These are phyloP conservation scores for Leccinellum albellum DNA, from an alignment of 768 basidiomycete genomes.

Conservation along the genomic window DNA sequence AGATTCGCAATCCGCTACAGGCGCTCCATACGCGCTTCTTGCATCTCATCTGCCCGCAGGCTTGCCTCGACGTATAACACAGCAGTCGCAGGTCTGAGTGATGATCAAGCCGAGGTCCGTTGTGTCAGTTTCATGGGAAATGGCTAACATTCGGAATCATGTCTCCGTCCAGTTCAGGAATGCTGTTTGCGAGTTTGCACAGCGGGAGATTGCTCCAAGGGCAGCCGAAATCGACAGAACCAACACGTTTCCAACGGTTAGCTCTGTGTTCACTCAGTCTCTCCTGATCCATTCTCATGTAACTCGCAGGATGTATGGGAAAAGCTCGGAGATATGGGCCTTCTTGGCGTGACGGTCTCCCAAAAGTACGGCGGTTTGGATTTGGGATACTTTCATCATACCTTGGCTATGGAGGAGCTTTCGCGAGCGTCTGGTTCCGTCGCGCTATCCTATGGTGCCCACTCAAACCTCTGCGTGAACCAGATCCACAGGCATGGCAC, in stretches of 20 bases:
- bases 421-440: conserved; percentile 90
- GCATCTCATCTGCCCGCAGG: conserved; percentile 3
- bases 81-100: conserved; percentile 71
- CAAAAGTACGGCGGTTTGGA: conserved; percentile 79
- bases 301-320: conserved; percentile 72
- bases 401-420: conserved; percentile 91
- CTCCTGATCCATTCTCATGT: conserved; percentile 5
- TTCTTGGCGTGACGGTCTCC: conserved; percentile 82
- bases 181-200: conserved; percentile 74
- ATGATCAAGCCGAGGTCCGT: conserved; percentile 75
- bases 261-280: conserved; percentile 14
- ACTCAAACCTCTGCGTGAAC: conserved; percentile 86
- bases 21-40: not conserved
- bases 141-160: not conserved
- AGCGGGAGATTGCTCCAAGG: conserved; percentile 79
- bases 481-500: conserved; percentile 86
- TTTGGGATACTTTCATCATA: conserved; percentile 83
- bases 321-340: conserved; percentile 88
- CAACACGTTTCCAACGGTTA: conserved; percentile 75
- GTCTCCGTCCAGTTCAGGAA: conserved; percentile 62
- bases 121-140: not conserved
- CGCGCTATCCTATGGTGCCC: conserved; percentile 88
- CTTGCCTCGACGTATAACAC: conserved; percentile 59
- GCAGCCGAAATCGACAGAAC: conserved; percentile 84
- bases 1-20: conserved; percentile 9